Percentiles rank a stretch among this genome's conserved stretches.
These are phyloP conservation scores for Phytopythium helicoides DNA, from an alignment of 352 stramenopile species.

Conservation along the genomic window DNA sequence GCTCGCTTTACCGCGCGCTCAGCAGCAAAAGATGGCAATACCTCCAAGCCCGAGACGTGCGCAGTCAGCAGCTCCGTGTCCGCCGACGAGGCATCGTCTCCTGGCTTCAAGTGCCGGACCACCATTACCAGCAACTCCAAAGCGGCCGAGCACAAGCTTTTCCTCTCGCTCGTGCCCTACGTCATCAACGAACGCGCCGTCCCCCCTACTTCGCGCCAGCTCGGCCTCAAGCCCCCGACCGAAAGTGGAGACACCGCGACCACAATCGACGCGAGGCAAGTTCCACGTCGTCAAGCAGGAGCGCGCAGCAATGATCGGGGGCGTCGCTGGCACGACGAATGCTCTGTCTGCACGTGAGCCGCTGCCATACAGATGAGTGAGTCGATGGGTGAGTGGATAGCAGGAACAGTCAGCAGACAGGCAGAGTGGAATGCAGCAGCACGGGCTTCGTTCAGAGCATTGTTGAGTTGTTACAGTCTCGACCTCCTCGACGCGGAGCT, in stretches of 20 bases:
- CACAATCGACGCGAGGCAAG: slow-evolving; percentile 18
- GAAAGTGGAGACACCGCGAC: slow-evolving; percentile 16
- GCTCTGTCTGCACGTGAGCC: slow-evolving; percentile 37
- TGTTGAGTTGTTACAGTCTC: neutral
- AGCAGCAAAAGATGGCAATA: neutral
- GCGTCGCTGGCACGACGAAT: slow-evolving; percentile 43
- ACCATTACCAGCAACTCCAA: slow-evolving; percentile 6
- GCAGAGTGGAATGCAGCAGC: too few species aligned
- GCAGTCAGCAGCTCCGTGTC: slow-evolving; percentile 29
- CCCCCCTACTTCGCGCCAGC: too few species aligned
- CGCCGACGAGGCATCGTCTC: slow-evolving; percentile 9
- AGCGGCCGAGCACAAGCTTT: slow-evolving; percentile 43
- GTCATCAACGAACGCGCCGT: too few species aligned
- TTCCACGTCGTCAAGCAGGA: slow-evolving; percentile 54
- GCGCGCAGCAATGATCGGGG: slow-evolving; percentile 17
- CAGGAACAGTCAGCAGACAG: neutral
- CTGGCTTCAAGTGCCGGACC: neutral
- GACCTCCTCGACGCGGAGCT: neutral
- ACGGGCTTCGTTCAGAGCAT: too few species aligned
- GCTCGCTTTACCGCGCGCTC: too few species aligned
- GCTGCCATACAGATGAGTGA: slow-evolving; percentile 62
- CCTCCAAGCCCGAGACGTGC: slow-evolving; percentile 25
- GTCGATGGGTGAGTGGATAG: neutral
- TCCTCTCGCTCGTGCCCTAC: slow-evolving; percentile 33
- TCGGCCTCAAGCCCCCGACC: neutral